A percentile compares a stretch with the other conserved stretches of the same genome.
Conservation (phyloP, 306 rosid species). For the Hylodesmum podocarpum region DNA sequence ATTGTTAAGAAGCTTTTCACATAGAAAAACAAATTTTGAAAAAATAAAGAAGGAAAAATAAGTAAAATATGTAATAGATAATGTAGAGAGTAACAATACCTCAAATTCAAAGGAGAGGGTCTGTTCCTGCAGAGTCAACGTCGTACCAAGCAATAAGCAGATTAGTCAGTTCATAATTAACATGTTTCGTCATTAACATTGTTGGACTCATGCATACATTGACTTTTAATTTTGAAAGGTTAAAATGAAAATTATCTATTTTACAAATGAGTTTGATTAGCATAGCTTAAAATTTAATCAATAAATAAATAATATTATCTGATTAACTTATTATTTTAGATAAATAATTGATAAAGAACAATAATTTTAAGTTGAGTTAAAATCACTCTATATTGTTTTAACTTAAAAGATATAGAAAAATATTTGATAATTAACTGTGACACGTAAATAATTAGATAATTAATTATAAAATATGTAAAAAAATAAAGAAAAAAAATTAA, state of each 20-base stretch:
- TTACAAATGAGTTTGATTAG: neutral
- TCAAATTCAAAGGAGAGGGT: slow-evolving; percentile 47
- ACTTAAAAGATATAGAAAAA: too few species aligned
- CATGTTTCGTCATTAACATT: neutral
- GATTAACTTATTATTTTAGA: neutral
- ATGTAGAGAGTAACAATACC: slow-evolving; percentile 32
- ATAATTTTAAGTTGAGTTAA: neutral
- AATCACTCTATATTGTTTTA: too few species aligned
- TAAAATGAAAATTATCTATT: neutral
- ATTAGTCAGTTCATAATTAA: slow-evolving; percentile 19
- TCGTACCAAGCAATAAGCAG: slow-evolving; percentile 1
- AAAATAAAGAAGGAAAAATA: neutral
- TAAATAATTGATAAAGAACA: neutral
- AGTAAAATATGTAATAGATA: neutral
- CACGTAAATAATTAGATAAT: too few species aligned
- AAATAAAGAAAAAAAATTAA: too few species aligned
- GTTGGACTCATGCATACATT: neutral
- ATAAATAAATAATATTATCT: neutral
- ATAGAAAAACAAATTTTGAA: neutral
- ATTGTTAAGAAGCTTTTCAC: neutral
- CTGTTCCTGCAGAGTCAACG: slow-evolving; percentile 35
- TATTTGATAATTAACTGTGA: too few species aligned
- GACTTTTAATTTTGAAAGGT: neutral
- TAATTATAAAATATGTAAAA: too few species aligned
- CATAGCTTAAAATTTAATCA: neutral